Conservation (phyloP, 23 red algal species). For the Gracilaria vermiculophylla region DNA sequence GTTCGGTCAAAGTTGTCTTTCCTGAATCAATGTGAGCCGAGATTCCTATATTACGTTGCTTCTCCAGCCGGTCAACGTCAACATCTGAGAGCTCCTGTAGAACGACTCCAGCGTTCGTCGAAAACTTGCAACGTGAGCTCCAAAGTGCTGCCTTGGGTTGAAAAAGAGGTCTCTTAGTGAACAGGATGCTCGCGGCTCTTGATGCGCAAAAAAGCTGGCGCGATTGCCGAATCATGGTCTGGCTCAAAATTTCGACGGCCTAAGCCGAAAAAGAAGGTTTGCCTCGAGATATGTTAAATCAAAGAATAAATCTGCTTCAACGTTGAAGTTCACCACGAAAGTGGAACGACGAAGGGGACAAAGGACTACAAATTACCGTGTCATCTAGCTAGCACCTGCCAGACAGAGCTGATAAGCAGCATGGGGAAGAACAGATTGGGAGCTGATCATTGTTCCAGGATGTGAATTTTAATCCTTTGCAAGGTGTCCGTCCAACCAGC, state of each 20-base stretch:
- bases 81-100: conserved; percentile 20
- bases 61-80: conserved; percentile 48
- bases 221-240: neutral
- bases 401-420: too few species aligned
- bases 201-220: neutral
- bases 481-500: neutral
- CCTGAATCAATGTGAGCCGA: conserved; percentile 97
- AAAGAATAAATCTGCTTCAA: too few species aligned
- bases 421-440: too few species aligned
- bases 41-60: conserved; percentile 92
- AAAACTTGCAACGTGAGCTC: neutral
- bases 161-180: neutral
- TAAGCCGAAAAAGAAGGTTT: too few species aligned
- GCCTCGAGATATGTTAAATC: neutral
- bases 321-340: too few species aligned
- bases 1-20: conserved; percentile 98
- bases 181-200: neutral
- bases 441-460: neutral
- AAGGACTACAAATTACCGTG: too few species aligned
- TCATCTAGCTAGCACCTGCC: too few species aligned
- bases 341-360: too few species aligned
- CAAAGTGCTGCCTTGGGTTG: neutral
- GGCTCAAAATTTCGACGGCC: neutral
- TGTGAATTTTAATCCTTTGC: neutral
- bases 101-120: conserved; percentile 25